A percentile compares a stretch with the other conserved stretches of the same genome.
These are phyloP conservation scores for Penicillium sp. DNA, from an alignment of 2,329 filamentous ascomycete species.

Conservation along the genomic window DNA sequence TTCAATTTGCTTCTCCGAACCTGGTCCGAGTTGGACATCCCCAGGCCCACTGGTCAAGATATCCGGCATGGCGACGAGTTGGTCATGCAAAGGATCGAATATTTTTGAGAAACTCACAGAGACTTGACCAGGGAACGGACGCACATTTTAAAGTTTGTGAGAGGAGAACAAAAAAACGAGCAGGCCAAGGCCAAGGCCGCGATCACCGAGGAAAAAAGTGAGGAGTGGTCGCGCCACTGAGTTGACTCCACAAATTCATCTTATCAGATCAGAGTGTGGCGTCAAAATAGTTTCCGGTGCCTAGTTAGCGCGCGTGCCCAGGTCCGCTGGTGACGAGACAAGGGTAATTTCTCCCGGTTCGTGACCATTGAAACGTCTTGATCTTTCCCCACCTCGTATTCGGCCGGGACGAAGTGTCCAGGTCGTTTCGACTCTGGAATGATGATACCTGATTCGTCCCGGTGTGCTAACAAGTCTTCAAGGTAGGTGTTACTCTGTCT, in stretches of 20 bases:
- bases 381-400: slow-evolving; percentile 6
- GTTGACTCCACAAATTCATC: slow-evolving; percentile 5
- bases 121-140: not conserved
- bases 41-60: not conserved
- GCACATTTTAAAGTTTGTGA: not conserved
- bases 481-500: too few species aligned
- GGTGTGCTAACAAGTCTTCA: not conserved
- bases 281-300: not conserved
- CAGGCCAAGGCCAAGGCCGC: slow-evolving; percentile 6
- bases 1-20: slow-evolving; percentile 10
- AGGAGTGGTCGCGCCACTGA: not conserved
- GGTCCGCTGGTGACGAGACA: not conserved
- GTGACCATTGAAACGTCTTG: not conserved
- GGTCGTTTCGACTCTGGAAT: not conserved
- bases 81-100: not conserved
- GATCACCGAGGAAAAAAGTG: not conserved
- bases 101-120: not conserved
- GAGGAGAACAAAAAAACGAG: not conserved
- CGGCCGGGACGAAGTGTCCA: not conserved
- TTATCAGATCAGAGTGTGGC: slow-evolving; percentile 12
- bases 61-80: not conserved
- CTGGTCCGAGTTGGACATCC: not conserved
- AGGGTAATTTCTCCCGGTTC: not conserved
- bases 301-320: not conserved
- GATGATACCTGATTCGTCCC: not conserved